Evolutionary conservation across 306 rosid genomes (phyloP).

Genomic region (Comarum palustre): DNA sequence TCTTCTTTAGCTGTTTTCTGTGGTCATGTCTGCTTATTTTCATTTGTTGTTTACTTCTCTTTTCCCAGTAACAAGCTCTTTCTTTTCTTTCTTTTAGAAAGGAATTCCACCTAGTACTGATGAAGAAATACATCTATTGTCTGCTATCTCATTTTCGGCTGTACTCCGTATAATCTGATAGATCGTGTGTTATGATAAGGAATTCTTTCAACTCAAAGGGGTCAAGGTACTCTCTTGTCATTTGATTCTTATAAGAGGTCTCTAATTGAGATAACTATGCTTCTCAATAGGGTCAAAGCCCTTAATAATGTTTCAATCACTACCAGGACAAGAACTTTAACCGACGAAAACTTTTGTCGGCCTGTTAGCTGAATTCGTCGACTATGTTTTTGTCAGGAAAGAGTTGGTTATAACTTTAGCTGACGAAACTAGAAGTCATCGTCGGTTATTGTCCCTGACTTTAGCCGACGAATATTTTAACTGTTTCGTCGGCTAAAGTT

Average conservation of each 20-base stretch:
- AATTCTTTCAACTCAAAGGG: constrained; percentile 80
- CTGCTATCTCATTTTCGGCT: not conserved
- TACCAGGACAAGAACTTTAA: too few species aligned
- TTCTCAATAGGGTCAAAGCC: not conserved
- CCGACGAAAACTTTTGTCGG: too few species aligned
- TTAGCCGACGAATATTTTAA: too few species aligned
- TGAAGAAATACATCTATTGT: not conserved
- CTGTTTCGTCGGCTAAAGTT: too few species aligned
- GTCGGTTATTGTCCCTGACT: too few species aligned
- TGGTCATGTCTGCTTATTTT: not conserved
- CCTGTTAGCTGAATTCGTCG: too few species aligned
- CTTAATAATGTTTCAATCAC: too few species aligned
- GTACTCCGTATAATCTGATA: not conserved
- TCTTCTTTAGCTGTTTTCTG: not conserved
- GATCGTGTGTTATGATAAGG: constrained; percentile 36
- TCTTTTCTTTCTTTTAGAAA: not conserved
- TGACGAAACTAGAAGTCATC: too few species aligned
- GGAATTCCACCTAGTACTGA: not conserved
- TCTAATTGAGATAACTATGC: constrained; percentile 58
- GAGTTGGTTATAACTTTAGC: too few species aligned
- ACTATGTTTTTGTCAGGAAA: too few species aligned
- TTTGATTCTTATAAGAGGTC: constrained; percentile 73
- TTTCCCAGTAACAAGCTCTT: not conserved
- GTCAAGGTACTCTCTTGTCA: constrained; percentile 57
- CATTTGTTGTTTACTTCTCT: not conserved